Evolutionary conservation across 2,329 filamentous ascomycete genomes (phyloP), one percentile per base, ranked within the genome.

Genomic region (Coniochaeta sp.): DNA sequence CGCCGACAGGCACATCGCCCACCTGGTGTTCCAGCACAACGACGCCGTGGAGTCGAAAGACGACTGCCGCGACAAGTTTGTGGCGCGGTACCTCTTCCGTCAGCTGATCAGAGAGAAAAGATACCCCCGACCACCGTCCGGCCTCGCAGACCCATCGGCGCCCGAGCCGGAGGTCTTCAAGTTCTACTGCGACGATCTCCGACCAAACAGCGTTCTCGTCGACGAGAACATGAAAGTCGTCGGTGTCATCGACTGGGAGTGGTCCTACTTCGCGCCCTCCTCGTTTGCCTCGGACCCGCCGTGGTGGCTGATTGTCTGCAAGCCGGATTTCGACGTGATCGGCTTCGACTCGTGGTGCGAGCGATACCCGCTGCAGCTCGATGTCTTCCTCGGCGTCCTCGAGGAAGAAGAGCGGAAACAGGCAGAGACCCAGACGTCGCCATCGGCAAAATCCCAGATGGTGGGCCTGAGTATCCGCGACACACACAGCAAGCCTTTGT

Each of bases 171-270:
- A 61, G 24, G 57, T 36, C 6, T 71, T 69, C 58, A 59, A 63
- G 9, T 8, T 73, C 24, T 72, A 63, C 44, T 66, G 62, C 8
- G 73, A 77, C 54, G 72, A 76, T 57, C 65, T 77, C 17, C 63
- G 69, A 0, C 63, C 73, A 1, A 61, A 55, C 60, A 57, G 65
- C 58, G 63, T 75, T 5, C 68, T 77, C 2, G 8, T 76, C 1
- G 62, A 70, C 16, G 62, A 69, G 1, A 26, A 64, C 2, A 62
- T 69, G 9, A 30, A 67, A 0, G 61, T 77, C 2, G 65, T 71
- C 6, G 73, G 66, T 5, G 68, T 75, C 0, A 72, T 79, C 5
- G 75, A 78, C 62, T 78, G 74, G 74, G 76, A 79, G 60, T 74
- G 70, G 55, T 60, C 70, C 4, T 75, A 74, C 59, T 66, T 60